Percentiles rank a stretch among this genome's conserved stretches.
These are phyloP conservation scores for Brettanomyces bruxellensis DNA, from an alignment of 805 yeast genomes.

Conservation along the genomic window DNA sequence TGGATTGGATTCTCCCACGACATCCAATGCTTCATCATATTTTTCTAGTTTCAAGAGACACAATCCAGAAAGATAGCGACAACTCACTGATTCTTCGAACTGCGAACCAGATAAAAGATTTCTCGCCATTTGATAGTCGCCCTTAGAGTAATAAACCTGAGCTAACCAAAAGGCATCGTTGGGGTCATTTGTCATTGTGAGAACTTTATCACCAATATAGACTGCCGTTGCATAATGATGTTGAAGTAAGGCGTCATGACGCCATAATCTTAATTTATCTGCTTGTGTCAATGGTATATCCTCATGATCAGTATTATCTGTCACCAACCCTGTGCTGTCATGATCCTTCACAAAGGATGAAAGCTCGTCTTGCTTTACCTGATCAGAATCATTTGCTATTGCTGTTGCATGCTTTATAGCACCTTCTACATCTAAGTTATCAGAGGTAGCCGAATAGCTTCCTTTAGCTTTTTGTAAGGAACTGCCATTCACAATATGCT, in stretches of 20 bases:
- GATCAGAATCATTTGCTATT: no score
- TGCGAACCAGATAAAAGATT: constrained; percentile 51
- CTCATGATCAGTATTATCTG: not conserved
- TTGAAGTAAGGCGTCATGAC: constrained; percentile 88
- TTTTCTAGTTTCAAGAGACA: constrained; percentile 62
- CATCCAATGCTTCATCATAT: constrained; percentile 84
- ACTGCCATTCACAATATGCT: no score
- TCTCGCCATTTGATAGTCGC: constrained; percentile 72
- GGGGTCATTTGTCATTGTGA: constrained; percentile 75
- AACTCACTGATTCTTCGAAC: constrained; percentile 55
- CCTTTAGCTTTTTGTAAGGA: no score
- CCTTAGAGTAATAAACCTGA: constrained; percentile 72
- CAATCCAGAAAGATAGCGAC: constrained; percentile 73
- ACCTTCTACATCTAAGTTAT: constrained; percentile 3
- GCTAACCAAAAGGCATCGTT: constrained; percentile 96
- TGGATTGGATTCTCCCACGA: constrained; percentile 78
- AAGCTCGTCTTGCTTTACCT: not conserved
- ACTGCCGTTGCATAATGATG: constrained; percentile 88
- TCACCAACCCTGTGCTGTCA: not conserved
- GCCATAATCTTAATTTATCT: constrained; percentile 80
- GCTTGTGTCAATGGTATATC: constrained; percentile 59
- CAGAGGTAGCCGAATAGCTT: constrained; percentile 4
- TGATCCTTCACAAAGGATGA: not conserved
- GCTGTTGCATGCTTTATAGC: not conserved
- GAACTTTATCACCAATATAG: constrained; percentile 83